Percentiles rank a stretch among this genome's conserved stretches.
Evolutionary conservation across 768 basidiomycete species (phyloP).

Genomic region (Lyophyllum decastes): DNA sequence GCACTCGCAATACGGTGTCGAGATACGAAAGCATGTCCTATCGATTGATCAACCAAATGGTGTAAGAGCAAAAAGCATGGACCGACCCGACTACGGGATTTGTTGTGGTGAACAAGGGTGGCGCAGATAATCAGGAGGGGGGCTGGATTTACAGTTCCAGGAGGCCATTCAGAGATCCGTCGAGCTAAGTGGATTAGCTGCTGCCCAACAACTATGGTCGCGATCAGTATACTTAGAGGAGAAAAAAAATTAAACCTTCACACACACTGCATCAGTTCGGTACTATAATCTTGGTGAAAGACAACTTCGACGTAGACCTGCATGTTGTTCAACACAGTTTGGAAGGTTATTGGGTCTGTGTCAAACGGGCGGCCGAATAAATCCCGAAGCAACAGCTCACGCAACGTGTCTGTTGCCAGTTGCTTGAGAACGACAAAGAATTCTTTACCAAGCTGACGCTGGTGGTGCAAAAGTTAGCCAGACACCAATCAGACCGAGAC

Average conservation of each 20-base stretch:
- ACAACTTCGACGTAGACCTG: conserved; percentile 58
- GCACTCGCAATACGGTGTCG: conserved; percentile 62
- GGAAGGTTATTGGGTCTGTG: conserved; percentile 49
- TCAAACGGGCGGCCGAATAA: conserved; percentile 50
- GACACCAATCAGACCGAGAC: not conserved
- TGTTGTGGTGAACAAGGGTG: conserved; percentile 60
- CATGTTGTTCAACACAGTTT: conserved; percentile 59
- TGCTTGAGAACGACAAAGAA: conserved; percentile 58
- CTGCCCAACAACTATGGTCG: conserved; percentile 52
- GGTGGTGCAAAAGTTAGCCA: not conserved
- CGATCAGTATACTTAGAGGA: conserved; percentile 6
- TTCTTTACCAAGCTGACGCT: conserved; percentile 48
- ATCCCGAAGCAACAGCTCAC: conserved; percentile 58
- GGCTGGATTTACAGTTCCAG: conserved; percentile 53
- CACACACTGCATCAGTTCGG: conserved; percentile 60
- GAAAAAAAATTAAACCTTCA: not conserved
- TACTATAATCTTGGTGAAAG: conserved; percentile 52
- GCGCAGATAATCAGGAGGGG: conserved; percentile 54
- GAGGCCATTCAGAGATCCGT: conserved; percentile 55
- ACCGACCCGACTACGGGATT: conserved; percentile 54
- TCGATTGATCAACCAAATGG: not conserved
- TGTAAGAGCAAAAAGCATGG: not conserved
- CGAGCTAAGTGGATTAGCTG: conserved; percentile 55
- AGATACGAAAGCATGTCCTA: conserved; percentile 61
- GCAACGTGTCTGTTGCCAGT: conserved; percentile 37